Conservation (phyloP, 768 basidiomycete genomes). For the Pulveroboletus sp. region DNA sequence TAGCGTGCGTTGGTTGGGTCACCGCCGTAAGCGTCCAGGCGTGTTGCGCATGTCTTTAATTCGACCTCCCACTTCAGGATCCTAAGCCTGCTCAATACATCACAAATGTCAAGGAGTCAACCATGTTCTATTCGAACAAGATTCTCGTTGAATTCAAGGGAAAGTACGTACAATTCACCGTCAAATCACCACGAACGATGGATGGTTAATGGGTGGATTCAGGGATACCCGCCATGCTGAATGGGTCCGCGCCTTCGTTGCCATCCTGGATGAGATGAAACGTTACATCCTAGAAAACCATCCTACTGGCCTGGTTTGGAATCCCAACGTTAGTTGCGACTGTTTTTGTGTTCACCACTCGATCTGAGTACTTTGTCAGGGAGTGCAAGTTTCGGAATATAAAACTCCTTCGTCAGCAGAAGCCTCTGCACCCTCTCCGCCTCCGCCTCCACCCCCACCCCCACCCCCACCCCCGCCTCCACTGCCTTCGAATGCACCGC, state of each 20-base stretch:
- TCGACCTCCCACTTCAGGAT: conserved; percentile 36
- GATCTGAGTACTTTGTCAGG: conserved; percentile 38
- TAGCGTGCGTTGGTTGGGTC: conserved; percentile 84
- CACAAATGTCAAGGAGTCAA: conserved; percentile 79
- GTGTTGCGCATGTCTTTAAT: not conserved
- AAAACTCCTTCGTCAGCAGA: conserved; percentile 34
- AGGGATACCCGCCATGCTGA: conserved; percentile 86
- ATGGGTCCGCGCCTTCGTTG: conserved; percentile 76
- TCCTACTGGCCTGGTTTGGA: conserved; percentile 86
- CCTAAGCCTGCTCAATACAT: conserved; percentile 79
- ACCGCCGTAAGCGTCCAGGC: conserved; percentile 53
- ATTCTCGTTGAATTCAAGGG: conserved; percentile 92
- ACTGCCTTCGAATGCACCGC: conserved; percentile 39
- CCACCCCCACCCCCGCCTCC: conserved; percentile 58
- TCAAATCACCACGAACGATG: not conserved
- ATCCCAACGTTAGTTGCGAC: conserved; percentile 55
- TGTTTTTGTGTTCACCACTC: not conserved
- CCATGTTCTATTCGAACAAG: conserved; percentile 84
- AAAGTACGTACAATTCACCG: conserved; percentile 52
- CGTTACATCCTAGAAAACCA: conserved; percentile 84
- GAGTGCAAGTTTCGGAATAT: conserved; percentile 54
- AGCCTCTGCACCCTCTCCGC: conserved; percentile 30
- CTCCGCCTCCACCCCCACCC: conserved; percentile 42
- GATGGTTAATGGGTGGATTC: conserved; percentile 7
- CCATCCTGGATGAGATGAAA: conserved; percentile 70